These are phyloP conservation scores for Zygotorulaspora mrakii DNA, from an alignment of 1,139 yeast genomes.

Conservation along the genomic window DNA sequence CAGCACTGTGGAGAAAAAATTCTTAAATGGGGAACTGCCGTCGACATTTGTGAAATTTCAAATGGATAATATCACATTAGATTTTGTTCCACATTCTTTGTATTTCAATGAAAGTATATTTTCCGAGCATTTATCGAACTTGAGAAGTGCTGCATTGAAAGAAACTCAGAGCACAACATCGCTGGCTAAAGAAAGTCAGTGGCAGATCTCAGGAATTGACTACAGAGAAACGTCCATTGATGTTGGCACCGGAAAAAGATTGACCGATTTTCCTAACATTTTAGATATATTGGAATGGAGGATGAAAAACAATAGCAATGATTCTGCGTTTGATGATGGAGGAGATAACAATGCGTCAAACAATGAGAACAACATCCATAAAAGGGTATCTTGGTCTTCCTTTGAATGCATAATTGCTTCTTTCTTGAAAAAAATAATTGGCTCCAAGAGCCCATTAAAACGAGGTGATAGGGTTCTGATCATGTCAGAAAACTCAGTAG, in stretches of 20 bases:
- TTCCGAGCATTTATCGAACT: constrained; percentile 34
- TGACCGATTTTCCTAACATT: constrained; percentile 69
- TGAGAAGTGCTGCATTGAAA: constrained; percentile 28
- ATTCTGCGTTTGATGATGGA: constrained; percentile 71
- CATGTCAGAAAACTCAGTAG: constrained; percentile 86
- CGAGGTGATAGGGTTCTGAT: constrained; percentile 73
- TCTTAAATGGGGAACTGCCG: constrained; percentile 68
- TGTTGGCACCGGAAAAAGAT: constrained; percentile 67
- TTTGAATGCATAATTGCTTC: constrained; percentile 74
- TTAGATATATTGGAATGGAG: constrained; percentile 77
- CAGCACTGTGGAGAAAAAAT: constrained; percentile 80
- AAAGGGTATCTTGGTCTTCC: constrained; percentile 77
- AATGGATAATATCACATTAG: constrained; percentile 35
- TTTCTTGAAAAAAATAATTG: constrained; percentile 46
- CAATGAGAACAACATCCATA: constrained; percentile 42
- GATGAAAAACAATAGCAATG: constrained; percentile 69
- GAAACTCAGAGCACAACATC: constrained; percentile 13
- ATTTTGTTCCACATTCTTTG: constrained; percentile 36
- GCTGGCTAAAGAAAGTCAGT: constrained; percentile 20
- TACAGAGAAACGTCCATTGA: constrained; percentile 70
- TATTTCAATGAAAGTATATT: constrained; percentile 37
- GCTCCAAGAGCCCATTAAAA: constrained; percentile 48
- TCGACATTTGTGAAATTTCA: constrained; percentile 77
- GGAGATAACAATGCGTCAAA: constrained; percentile 38
- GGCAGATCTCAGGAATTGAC: constrained; percentile 77